These are phyloP conservation scores for Ophryocystis elektroscirrha DNA, from an alignment of 169 alveolate species.

Conservation along the genomic window DNA sequence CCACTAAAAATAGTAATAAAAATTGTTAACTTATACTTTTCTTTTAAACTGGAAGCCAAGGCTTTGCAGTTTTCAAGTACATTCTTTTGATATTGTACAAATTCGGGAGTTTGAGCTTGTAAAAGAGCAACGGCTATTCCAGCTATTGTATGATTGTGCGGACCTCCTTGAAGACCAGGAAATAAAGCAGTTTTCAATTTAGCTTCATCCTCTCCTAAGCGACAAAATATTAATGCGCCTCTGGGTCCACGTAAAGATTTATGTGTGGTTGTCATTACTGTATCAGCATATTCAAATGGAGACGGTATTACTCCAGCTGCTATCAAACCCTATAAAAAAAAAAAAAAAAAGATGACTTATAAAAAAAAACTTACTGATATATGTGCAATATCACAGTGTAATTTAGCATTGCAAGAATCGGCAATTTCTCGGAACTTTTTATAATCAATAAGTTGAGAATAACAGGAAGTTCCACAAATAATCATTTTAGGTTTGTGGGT, in stretches of 20 bases:
- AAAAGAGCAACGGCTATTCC: conserved; percentile 41
- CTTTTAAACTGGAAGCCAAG: no score
- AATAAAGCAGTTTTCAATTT: conserved; percentile 70
- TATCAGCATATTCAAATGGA: conserved; percentile 55
- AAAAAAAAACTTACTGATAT: conserved; percentile 26
- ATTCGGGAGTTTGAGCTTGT: conserved; percentile 6
- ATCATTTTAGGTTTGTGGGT: conserved; percentile 28
- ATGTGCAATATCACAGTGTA: conserved; percentile 91
- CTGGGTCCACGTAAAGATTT: conserved; percentile 86
- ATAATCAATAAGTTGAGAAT: conserved; percentile 31
- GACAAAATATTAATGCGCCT: conserved; percentile 69
- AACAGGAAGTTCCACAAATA: conserved; percentile 40
- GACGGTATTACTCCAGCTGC: conserved; percentile 67
- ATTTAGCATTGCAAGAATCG: conserved; percentile 74
- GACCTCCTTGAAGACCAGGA: conserved; percentile 90
- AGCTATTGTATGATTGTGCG: conserved; percentile 66
- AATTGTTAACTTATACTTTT: no score
- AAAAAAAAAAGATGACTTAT: no score
- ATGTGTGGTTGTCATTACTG: conserved; percentile 91
- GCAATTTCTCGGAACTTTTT: conserved; percentile 51
- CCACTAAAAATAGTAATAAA: no score
- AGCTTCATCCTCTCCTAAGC: conserved; percentile 43
- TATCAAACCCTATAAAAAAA: conserved; percentile 59
- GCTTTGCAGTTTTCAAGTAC: conserved; percentile 10
- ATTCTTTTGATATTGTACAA: conserved; percentile 8